Conservation (phyloP, 768 basidiomycete species). For the Suillus tomentosus region DNA sequence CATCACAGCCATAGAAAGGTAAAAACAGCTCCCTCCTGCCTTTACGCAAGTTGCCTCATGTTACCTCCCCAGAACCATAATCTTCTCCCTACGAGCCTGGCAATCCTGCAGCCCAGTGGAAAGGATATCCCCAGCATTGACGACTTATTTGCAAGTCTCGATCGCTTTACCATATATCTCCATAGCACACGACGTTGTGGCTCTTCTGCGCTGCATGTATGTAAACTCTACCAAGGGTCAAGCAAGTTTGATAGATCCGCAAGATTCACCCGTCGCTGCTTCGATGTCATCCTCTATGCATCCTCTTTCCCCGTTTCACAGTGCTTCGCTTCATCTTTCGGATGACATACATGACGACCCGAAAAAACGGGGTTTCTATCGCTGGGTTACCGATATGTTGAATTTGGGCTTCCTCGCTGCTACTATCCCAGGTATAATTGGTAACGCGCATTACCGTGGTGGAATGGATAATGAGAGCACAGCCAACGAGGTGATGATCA, state of each 20-base stretch:
- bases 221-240: slow-evolving; percentile 40
- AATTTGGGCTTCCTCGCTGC: slow-evolving; percentile 34
- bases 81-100: slow-evolving; percentile 24
- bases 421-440: slow-evolving; percentile 34
- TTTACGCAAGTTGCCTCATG: background rate
- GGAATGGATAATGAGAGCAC: slow-evolving; percentile 22
- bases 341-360: slow-evolving; percentile 32
- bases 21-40: background rate
- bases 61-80: slow-evolving; percentile 18
- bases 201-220: slow-evolving; percentile 39
- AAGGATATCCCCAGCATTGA: slow-evolving; percentile 17
- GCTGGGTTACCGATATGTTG: slow-evolving; percentile 30
- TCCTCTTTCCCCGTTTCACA: slow-evolving; percentile 17
- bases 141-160: slow-evolving; percentile 23
- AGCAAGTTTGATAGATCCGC: slow-evolving; percentile 25
- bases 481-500: slow-evolving; percentile 22
- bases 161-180: slow-evolving; percentile 32
- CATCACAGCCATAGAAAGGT: slow-evolving; percentile 42
- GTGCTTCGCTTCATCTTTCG: slow-evolving; percentile 5
- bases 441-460: slow-evolving; percentile 24
- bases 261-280: slow-evolving; percentile 25
- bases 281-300: slow-evolving; percentile 18
- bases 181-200: slow-evolving; percentile 37
- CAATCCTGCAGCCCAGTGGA: slow-evolving; percentile 19
- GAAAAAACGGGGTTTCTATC: slow-evolving; percentile 28